Evolutionary conservation across 2,329 filamentous ascomycete species (phyloP).

Genomic region (Aphanocladium album): DNA sequence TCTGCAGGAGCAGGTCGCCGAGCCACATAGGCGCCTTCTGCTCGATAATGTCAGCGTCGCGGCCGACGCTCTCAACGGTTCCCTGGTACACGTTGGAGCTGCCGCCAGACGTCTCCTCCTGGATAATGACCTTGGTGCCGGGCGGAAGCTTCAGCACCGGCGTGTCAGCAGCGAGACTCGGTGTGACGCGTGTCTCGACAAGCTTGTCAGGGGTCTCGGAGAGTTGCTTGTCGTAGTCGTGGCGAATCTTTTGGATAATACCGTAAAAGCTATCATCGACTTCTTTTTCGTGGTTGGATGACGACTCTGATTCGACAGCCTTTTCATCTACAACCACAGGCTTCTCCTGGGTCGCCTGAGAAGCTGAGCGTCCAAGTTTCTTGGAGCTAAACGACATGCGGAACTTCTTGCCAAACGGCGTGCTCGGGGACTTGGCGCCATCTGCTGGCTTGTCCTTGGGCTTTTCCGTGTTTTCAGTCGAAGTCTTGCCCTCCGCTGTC

Average conservation of each 20-base stretch:
- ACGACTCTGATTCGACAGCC: slow-evolving; percentile 60
- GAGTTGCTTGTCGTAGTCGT: slow-evolving; percentile 66
- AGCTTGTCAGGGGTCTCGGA: slow-evolving; percentile 47
- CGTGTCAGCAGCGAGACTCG: slow-evolving; percentile 67
- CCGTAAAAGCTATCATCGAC: slow-evolving; percentile 72
- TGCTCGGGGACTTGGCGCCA: slow-evolving; percentile 53
- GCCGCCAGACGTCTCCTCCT: slow-evolving; percentile 62
- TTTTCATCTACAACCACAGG: slow-evolving; percentile 72
- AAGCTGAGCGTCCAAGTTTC: slow-evolving; percentile 69
- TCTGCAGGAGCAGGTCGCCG: slow-evolving; percentile 79
- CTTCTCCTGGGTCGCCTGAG: slow-evolving; percentile 59
- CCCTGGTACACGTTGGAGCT: slow-evolving; percentile 87
- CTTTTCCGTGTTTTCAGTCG: slow-evolving; percentile 46
- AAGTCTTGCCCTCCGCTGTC: slow-evolving; percentile 43
- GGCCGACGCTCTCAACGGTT: slow-evolving; percentile 71
- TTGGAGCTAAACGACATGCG: slow-evolving; percentile 79
- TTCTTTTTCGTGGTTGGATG: slow-evolving; percentile 63
- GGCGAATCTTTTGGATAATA: slow-evolving; percentile 65
- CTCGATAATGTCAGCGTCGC: slow-evolving; percentile 78
- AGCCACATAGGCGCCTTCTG: slow-evolving; percentile 87
- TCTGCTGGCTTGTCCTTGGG: slow-evolving; percentile 41
- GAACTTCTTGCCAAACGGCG: slow-evolving; percentile 80
- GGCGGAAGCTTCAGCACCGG: slow-evolving; percentile 69
- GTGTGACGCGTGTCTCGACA: slow-evolving; percentile 60
- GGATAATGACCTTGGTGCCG: slow-evolving; percentile 62